Base-by-base conservation (phyloP, 192 early-diverging fungal species). In the Irineochytrium annulatum region DNA sequence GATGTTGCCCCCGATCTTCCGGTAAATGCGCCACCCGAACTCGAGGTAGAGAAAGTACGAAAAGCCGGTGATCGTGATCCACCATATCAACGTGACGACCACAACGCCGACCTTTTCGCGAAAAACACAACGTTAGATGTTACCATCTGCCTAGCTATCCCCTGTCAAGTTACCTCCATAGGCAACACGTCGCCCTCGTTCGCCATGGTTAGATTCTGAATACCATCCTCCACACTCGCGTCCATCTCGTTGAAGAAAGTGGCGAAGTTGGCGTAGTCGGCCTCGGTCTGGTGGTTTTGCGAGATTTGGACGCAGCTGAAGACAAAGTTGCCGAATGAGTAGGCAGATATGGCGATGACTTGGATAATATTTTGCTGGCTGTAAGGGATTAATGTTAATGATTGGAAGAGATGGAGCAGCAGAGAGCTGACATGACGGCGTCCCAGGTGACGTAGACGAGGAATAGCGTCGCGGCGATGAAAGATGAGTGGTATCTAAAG, bases 301-400 rank as follows among this genome's bases (percentile, higher is more conserved):
- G 46, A 49, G 11, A 49, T 8, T 24, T 49, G 46, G 46, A 49
- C 26, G 24, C 13, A 22, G 46, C 17, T 49, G 22, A 49, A 49
- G 11, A 49, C 46, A 49, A 49, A 49, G 17, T 22, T 49, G 11
- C 46, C 46, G 26, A 49, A 49, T 14, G 13, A 22, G 46, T 49
- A 49, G 11, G 46, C 46, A 24, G 26, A 14, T 24, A 49, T 8
- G 11, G 46, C 46, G 11, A 49, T 6, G 46, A 49, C 24, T 22
- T 49, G 46, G 24, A 49, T 24, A 8, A 49, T 8, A 24, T 49
- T 49, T 24, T 49, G 11, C 24, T 49, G 46, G 37, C 37, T 41
- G 37, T 41, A 41, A n/a, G n/a, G 8, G 37, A n/a, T n/a, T 41
- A 8, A 41, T 41, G 37, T 41, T 41, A 41, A n/a, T 41, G 8